Base-by-base conservation (phyloP, 495 filamentous ascomycete species). In the Parathielavia hyrcaniae region DNA sequence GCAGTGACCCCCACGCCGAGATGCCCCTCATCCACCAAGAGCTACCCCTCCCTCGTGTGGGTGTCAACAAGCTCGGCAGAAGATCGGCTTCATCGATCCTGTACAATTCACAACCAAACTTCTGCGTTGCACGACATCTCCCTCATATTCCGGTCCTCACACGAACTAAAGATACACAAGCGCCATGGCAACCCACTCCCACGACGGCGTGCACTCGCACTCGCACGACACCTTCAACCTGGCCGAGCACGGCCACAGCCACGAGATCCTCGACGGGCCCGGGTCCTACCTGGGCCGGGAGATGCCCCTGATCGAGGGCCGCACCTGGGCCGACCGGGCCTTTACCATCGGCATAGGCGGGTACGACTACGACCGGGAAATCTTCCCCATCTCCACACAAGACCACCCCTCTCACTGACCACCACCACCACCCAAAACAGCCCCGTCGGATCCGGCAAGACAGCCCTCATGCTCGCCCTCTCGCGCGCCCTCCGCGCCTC, bases 311-410 rank as follows among this genome's bases (percentile, higher is more conserved):
- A 81, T 90, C 59, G 86, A 95, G 60, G 90, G 89, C 23, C 79
- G 93, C 44, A 79, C 91, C 72, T 98, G 91, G 90, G 80, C 81
- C 41, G 91, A 96, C 62, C 79, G 93, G 32, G 92, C 92, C 20
- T 98, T 96, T 63, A 97, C 93, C 17, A 77, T 97, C 58, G 93
- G 93, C 23, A 97, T 97, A 69, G 93, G 93, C 73, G 93, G 93
- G 93, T 96, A 80, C 59, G 84, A 80, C 19, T 38, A 45, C 40
- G 20, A 53, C 23, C 9, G n/a, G n/a, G n/a, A n/a, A n/a, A n/a
- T n/a, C 23, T n/a, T 44, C 9, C 34, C 17, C 23, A 1, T 19
- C 3, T 44, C 43, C 4, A 30, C 2, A 39, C 34, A 20, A 2
- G 0, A 13, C 26, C 30, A 26, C n/a, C 26, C 23, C 22, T 30